Evolutionary conservation across 371 early-diverging fungal genomes (phyloP).

Genomic region (Mucor sp.): DNA sequence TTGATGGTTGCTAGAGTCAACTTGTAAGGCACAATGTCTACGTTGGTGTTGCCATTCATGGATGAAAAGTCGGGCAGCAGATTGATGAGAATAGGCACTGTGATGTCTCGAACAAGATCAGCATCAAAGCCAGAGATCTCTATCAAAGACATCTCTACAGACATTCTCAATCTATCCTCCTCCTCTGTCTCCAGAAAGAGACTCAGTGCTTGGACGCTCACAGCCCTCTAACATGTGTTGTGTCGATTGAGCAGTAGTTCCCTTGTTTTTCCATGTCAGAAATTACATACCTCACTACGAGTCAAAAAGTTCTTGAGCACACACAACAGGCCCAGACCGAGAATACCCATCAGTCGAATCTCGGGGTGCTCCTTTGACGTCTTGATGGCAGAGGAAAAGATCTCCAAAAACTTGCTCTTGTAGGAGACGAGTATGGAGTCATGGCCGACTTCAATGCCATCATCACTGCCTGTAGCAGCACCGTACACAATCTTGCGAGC

Average conservation of each 20-base stretch:
- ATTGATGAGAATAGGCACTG: constrained; percentile 32
- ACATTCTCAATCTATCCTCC: constrained; percentile 16
- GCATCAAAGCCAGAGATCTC: constrained; percentile 25
- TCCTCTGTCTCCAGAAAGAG: constrained; percentile 11
- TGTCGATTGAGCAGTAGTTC: background rate
- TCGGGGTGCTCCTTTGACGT: constrained; percentile 70
- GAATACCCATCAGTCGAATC: constrained; percentile 63
- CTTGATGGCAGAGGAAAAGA: constrained; percentile 57
- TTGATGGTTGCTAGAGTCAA: constrained; percentile 27
- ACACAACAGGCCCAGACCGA: constrained; percentile 50
- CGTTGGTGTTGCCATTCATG: background rate
- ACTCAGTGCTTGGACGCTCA: constrained; percentile 5
- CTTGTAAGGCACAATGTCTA: constrained; percentile 13
- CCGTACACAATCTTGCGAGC: constrained; percentile 25
- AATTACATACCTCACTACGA: background rate
- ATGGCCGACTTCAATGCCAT: constrained; percentile 12
- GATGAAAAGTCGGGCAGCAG: constrained; percentile 24
- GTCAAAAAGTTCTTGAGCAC: constrained; percentile 12
- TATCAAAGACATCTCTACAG: constrained; percentile 27
- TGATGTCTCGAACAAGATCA: constrained; percentile 23
- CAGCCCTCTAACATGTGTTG: background rate
- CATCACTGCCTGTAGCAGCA: background rate
- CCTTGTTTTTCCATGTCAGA: background rate
- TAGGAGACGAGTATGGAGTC: constrained; percentile 56
- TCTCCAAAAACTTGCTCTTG: constrained; percentile 65